Conservation (phyloP, 2,329 filamentous ascomycete genomes). For the Fusarium avenaceum region DNA sequence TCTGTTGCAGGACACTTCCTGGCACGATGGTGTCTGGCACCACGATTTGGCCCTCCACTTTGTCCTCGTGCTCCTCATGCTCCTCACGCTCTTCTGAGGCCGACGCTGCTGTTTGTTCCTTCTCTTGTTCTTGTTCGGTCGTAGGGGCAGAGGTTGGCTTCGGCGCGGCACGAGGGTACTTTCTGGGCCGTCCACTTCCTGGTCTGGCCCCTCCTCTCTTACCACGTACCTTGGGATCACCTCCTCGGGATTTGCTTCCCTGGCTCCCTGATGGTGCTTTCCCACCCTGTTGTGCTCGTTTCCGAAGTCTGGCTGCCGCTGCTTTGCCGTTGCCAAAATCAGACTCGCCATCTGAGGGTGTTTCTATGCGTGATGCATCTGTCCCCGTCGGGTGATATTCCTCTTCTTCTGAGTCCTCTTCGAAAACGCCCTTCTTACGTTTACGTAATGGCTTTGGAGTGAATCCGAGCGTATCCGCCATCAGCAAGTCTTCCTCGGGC, state of each 20-base stretch:
- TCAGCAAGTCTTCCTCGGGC: conserved; percentile 35
- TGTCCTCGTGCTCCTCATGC: conserved; percentile 20
- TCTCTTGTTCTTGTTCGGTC: conserved; percentile 17
- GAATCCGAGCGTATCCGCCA: conserved; percentile 29
- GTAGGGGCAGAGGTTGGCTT: conserved; percentile 30
- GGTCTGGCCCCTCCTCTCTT: conserved; percentile 57
- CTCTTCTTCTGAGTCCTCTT: conserved; percentile 51
- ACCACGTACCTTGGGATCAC: conserved; percentile 50
- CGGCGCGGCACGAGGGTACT: conserved; percentile 51
- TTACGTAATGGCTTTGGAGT: conserved; percentile 44
- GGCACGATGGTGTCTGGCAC: conserved; percentile 31
- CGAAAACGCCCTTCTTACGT: conserved; percentile 48
- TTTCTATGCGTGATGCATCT: conserved; percentile 41
- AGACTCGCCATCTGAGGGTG: conserved; percentile 44
- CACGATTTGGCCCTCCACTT: conserved; percentile 29
- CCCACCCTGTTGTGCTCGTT: conserved; percentile 39
- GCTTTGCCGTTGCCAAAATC: conserved; percentile 42
- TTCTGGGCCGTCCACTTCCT: conserved; percentile 57
- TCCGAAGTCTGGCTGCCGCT: conserved; percentile 46
- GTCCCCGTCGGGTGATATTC: conserved; percentile 49
- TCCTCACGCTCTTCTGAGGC: conserved; percentile 10
- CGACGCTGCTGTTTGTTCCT: conserved; percentile 3
- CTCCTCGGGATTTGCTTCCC: conserved; percentile 37
- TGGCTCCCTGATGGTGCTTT: conserved; percentile 27
- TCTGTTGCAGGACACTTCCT: conserved; percentile 5